Conservation (phyloP, 1,139 yeast genomes). For the Saccharomyces hybrid region DNA sequence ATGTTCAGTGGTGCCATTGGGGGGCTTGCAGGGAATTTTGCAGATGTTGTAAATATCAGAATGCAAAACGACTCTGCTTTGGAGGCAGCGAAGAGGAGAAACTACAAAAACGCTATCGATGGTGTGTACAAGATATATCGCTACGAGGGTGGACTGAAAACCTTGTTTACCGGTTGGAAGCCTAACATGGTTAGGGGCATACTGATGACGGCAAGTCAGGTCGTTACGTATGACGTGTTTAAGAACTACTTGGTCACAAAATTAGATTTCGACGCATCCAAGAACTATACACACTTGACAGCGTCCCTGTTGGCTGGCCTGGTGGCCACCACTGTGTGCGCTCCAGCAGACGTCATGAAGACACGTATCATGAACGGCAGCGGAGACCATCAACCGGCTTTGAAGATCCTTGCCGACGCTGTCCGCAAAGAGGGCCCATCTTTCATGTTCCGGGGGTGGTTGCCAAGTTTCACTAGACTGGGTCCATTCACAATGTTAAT, state of each 20-base stretch:
- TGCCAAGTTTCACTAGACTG: slow-evolving; percentile 76
- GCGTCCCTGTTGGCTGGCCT: slow-evolving; percentile 76
- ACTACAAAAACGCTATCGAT: slow-evolving; percentile 72
- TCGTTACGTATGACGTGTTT: slow-evolving; percentile 77
- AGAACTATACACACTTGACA: slow-evolving; percentile 65
- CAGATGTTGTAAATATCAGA: slow-evolving; percentile 80
- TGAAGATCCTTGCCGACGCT: slow-evolving; percentile 47
- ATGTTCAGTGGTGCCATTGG: slow-evolving; percentile 82
- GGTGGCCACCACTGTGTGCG: slow-evolving; percentile 84
- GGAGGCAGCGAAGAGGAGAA: slow-evolving; percentile 58
- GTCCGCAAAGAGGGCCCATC: slow-evolving; percentile 63
- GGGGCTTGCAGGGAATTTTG: slow-evolving; percentile 80
- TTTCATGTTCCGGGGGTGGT: slow-evolving; percentile 87
- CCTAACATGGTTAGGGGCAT: slow-evolving; percentile 79
- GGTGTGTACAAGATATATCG: slow-evolving; percentile 56
- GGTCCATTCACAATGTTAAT: slow-evolving; percentile 90
- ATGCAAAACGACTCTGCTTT: slow-evolving; percentile 84
- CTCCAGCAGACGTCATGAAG: slow-evolving; percentile 88
- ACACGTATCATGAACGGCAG: slow-evolving; percentile 79
- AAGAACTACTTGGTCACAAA: slow-evolving; percentile 51
- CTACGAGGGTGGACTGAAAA: slow-evolving; percentile 49
- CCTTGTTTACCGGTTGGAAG: slow-evolving; percentile 65
- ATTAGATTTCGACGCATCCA: slow-evolving; percentile 49
- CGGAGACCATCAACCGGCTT: slow-evolving; percentile 41
- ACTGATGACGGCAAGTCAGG: slow-evolving; percentile 87